These are phyloP conservation scores for Rhododendron ovatum DNA, from an alignment of 148 eudicot species.

Conservation along the genomic window DNA sequence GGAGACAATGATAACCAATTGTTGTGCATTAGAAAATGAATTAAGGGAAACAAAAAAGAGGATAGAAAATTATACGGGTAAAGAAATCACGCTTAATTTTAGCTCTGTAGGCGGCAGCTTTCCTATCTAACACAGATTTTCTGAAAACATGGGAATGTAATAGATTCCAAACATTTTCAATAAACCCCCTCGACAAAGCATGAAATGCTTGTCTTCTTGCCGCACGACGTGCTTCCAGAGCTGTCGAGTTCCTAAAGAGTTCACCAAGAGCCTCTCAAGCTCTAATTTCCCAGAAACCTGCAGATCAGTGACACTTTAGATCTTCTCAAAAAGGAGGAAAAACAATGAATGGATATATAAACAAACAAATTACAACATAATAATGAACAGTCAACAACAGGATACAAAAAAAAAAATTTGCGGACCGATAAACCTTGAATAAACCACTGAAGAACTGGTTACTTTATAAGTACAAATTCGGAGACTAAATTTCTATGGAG, in stretches of 20 bases:
- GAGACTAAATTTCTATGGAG: neutral
- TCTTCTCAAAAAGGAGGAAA: neutral
- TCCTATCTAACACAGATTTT: slow-evolving; percentile 14
- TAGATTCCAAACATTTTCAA: slow-evolving; percentile 54
- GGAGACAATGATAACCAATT: neutral
- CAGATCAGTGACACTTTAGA: slow-evolving; percentile 2
- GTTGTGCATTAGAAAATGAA: neutral
- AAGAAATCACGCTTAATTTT: neutral
- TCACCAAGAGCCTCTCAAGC: slow-evolving; percentile 41
- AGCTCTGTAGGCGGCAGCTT: neutral
- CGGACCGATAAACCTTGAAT: neutral
- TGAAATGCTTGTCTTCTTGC: slow-evolving; percentile 67
- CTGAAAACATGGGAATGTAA: slow-evolving; percentile 42
- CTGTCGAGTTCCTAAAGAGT: slow-evolving; percentile 43
- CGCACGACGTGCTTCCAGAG: slow-evolving; percentile 48
- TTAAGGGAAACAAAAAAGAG: neutral
- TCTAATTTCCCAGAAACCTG: slow-evolving; percentile 66
- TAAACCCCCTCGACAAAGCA: slow-evolving; percentile 56
- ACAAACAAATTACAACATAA: neutral
- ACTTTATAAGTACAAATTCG: neutral
- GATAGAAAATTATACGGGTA: neutral
- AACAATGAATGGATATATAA: neutral
- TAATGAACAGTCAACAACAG: neutral
- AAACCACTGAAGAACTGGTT: neutral
- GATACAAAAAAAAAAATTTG: neutral